phyloP scores from a whole-genome alignment of 2,329 filamentous ascomycete genomes.

The Thermoascus crustaceus region DNA sequence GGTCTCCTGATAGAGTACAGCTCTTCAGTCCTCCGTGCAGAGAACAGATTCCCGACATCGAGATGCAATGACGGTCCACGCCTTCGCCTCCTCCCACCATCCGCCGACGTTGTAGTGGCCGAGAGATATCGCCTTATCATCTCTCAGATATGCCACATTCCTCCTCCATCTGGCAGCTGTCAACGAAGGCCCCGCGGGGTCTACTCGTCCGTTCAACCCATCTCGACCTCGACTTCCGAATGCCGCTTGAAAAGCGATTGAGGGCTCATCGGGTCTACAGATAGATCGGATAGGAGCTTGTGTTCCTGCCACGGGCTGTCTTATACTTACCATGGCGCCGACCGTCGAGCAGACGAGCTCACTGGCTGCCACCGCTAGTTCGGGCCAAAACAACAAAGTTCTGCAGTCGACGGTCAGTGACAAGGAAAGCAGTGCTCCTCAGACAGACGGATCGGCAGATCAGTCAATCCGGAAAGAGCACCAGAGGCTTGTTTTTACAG shows the following conservation, averaged over 20 bases:
- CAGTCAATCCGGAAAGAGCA: slow-evolving; percentile 28
- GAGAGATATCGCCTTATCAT: neutral
- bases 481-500: slow-evolving; percentile 56
- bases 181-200: slow-evolving; percentile 20
- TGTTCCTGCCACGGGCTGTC: slow-evolving; percentile 6
- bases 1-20: no score
- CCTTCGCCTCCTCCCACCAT: no score
- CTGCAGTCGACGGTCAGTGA: slow-evolving; percentile 10
- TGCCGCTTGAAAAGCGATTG: slow-evolving; percentile 7
- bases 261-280: slow-evolving; percentile 6
- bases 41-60: neutral
- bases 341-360: slow-evolving; percentile 16
- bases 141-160: slow-evolving; percentile 19
- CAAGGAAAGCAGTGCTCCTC: slow-evolving; percentile 15
- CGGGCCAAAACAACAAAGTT: slow-evolving; percentile 20
- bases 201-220: slow-evolving; percentile 13
- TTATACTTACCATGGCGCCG: slow-evolving; percentile 11
- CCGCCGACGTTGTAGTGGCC: neutral
- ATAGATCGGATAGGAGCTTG: neutral
- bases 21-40: neutral
- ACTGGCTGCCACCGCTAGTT: slow-evolving; percentile 14
- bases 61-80: neutral
- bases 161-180: slow-evolving; percentile 14
- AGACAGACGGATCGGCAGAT: slow-evolving; percentile 10
- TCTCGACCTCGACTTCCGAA: slow-evolving; percentile 15